Evolutionary conservation across 129 eudicot species (phyloP), one percentile per base, ranked within the genome.

Genomic region (Calendula officinalis): DNA sequence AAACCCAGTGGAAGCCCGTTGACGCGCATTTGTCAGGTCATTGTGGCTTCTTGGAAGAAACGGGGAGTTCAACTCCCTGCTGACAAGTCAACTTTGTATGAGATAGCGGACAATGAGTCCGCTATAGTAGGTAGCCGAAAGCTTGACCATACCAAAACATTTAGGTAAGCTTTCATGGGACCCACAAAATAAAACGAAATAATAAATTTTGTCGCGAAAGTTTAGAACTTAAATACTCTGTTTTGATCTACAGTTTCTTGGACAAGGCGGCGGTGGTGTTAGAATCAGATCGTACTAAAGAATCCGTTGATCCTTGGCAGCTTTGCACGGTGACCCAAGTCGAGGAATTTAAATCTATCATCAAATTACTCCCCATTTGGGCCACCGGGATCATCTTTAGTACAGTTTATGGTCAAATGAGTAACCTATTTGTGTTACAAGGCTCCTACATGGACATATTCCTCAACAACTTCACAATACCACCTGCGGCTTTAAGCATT

Each of bases 281-380:
- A 1, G 68, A 80, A 55, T 39, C 83, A 1, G 96, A 88, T 59
- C 48, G 22, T 1, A 11, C 12, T 38, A 75, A 75, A 63, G 88
- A 55, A 36, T 54, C 78, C 0, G 48, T 51, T 6, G 61, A 77
- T n/a, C 71, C 84, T 5, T 90, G 97, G 95, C 74, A 78, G 42
- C 84, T 90, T 60, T 90, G 91, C 78, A 86, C 91, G 3, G 84
- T 86, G 39, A 85, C 97, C 7, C 97, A 90, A 55, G 88, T 90
- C 5, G 97, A 90, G 60, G 97, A 86, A 69, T 74, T 90, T 16
- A 90, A 90, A 67, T 56, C 84, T 1, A 59, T 90, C 15, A 70
- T 90, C 33, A 72, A 84, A 10, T 37, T 90, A 22, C 81, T 90
- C 13, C 97, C 95, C 0, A 72, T 90, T 3, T 86, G 89, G 95